These are phyloP conservation scores for Stephanodiscus triporus DNA, from an alignment of 108 stramenopile species.

Conservation along the genomic window DNA sequence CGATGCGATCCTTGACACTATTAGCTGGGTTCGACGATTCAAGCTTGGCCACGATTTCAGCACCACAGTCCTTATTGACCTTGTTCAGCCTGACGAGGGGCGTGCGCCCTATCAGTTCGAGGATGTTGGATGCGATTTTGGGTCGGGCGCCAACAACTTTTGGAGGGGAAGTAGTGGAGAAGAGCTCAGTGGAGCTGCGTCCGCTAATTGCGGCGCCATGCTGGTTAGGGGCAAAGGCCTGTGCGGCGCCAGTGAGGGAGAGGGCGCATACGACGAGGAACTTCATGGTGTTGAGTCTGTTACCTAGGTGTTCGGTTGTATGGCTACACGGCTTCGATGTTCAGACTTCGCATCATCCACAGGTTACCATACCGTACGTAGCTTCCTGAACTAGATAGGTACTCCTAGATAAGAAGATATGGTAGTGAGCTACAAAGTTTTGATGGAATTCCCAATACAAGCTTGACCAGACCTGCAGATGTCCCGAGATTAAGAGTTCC, in stretches of 20 bases:
- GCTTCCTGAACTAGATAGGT: no score
- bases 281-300: conserved; percentile 9
- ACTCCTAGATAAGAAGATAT: no score
- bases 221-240: conserved; percentile 5
- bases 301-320: no score
- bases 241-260: conserved; percentile 18
- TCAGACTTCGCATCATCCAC: no score
- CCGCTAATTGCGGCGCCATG: background rate
- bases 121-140: conserved; percentile 83
- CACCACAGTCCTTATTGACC: conserved; percentile 62
- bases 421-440: no score
- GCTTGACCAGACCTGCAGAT: no score
- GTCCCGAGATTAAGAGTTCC: no score
- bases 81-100: conserved; percentile 81
- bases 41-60: conserved; percentile 86
- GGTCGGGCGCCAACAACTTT: conserved; percentile 25
- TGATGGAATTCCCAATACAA: no score
- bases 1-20: conserved; percentile 91
- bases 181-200: conserved; percentile 5
- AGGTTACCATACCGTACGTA: no score
- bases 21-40: conserved; percentile 90
- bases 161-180: background rate
- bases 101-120: conserved; percentile 87
- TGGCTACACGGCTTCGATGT: no score
- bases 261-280: conserved; percentile 5